A percentile compares a stretch with the other conserved stretches of the same genome.
These are phyloP conservation scores for Friedmanniomyces simplex DNA, from an alignment of 495 filamentous ascomycete genomes.

Conservation along the genomic window DNA sequence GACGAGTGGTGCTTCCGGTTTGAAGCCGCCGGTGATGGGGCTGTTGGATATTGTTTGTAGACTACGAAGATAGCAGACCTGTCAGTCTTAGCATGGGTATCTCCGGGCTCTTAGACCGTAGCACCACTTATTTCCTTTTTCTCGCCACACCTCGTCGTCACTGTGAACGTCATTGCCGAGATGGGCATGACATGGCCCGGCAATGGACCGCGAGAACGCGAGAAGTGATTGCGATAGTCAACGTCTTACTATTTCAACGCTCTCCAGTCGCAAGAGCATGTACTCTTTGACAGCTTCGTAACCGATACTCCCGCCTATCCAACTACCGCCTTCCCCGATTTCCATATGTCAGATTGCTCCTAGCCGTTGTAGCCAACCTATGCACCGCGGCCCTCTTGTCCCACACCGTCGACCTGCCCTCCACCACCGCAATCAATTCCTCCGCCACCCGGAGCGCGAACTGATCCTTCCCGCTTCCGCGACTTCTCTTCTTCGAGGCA, in stretches of 20 bases:
- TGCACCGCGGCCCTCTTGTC: constrained; percentile 62
- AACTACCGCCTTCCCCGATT: constrained; percentile 5
- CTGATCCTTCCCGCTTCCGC: constrained; percentile 47
- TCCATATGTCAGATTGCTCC: constrained; percentile 53
- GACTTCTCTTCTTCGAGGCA: constrained; percentile 58
- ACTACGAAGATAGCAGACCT: too few relatives aligned
- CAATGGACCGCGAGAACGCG: too few relatives aligned
- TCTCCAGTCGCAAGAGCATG: too few relatives aligned
- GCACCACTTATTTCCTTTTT: too few relatives aligned
- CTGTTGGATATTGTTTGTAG: too few relatives aligned
- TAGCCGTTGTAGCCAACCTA: constrained; percentile 57
- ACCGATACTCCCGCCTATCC: neutral
- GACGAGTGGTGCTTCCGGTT: too few relatives aligned
- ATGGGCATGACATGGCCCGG: too few relatives aligned
- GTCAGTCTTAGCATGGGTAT: neutral
- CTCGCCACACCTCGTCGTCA: too few relatives aligned
- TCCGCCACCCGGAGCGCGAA: constrained; percentile 75
- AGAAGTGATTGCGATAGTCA: too few relatives aligned
- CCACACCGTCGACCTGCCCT: constrained; percentile 77
- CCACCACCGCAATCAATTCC: constrained; percentile 77
- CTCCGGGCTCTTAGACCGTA: neutral
- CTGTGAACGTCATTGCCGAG: too few relatives aligned
- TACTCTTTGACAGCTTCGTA: neutral
- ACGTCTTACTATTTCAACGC: too few relatives aligned
- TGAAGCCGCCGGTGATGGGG: too few relatives aligned